phyloP scores from a whole-genome alignment of 306 rosid species.

The Sicyos edulis region DNA sequence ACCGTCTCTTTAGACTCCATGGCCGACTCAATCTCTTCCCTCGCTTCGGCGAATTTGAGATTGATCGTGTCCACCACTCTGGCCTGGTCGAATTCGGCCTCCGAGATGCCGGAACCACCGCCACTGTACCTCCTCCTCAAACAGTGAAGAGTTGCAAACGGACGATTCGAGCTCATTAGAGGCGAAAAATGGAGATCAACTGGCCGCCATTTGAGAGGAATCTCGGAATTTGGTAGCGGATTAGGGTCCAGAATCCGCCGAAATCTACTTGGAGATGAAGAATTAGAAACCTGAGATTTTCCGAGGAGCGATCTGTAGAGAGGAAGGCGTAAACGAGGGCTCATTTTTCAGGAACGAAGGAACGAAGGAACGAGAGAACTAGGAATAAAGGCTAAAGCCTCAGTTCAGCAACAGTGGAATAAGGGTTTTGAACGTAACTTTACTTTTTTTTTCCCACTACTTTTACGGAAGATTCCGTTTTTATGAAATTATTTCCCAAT shows the following conservation, averaged over 20 bases:
- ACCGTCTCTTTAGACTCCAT: conserved; percentile 92
- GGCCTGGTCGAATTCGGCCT: conserved; percentile 42
- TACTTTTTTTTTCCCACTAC: no score
- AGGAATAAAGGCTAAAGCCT: not conserved
- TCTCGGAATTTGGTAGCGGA: conserved; percentile 22
- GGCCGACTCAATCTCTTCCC: conserved; percentile 92
- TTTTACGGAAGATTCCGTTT: no score
- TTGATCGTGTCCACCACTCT: conserved; percentile 76
- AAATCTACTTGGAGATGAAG: conserved; percentile 20
- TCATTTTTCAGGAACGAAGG: conserved; percentile 32
- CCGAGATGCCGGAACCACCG: conserved; percentile 30
- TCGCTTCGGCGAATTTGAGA: conserved; percentile 87
- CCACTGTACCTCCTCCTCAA: conserved; percentile 35
- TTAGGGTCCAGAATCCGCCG: not conserved
- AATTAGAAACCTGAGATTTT: conserved; percentile 21
- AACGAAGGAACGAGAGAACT: not conserved
- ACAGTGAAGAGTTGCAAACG: conserved; percentile 19
- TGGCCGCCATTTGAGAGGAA: conserved; percentile 22
- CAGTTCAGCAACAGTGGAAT: not conserved
- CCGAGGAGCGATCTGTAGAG: conserved; percentile 32
- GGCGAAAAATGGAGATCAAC: conserved; percentile 28
- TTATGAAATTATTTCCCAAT: no score
- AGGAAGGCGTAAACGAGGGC: conserved; percentile 31
- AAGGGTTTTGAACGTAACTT: no score
- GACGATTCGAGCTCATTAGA: conserved; percentile 17